phyloP scores from a whole-genome alignment of 108 stramenopile species.

The Stephanodiscus minutulus region DNA sequence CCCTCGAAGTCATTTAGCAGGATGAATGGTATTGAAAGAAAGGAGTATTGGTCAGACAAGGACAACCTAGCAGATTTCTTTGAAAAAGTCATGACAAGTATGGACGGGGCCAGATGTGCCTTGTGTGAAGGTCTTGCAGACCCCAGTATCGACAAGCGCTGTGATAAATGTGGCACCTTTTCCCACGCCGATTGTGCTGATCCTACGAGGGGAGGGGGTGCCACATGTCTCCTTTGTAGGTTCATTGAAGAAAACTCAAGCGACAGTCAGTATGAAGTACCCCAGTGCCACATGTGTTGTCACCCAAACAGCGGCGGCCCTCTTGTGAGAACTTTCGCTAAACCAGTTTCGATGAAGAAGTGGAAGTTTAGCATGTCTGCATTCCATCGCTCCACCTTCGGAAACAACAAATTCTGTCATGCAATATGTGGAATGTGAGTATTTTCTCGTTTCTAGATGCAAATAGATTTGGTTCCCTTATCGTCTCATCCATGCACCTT shows the following conservation, averaged over 20 bases:
- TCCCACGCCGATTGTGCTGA: slow-evolving; percentile 62
- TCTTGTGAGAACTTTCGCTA: slow-evolving; percentile 50
- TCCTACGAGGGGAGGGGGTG: slow-evolving; percentile 27
- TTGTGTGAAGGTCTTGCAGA: slow-evolving; percentile 58
- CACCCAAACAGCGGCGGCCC: slow-evolving; percentile 53
- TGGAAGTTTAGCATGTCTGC: slow-evolving; percentile 54
- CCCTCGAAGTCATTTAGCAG: slow-evolving; percentile 69
- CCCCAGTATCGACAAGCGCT: slow-evolving; percentile 49
- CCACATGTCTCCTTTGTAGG: slow-evolving; percentile 54
- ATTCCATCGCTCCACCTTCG: slow-evolving; percentile 65
- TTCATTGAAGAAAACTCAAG: slow-evolving; percentile 43
- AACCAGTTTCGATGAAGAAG: slow-evolving; percentile 55
- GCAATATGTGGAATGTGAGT: slow-evolving; percentile 79
- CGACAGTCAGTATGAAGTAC: slow-evolving; percentile 38
- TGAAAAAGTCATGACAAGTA: slow-evolving; percentile 48
- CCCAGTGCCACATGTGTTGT: slow-evolving; percentile 73
- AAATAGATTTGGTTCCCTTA: neutral
- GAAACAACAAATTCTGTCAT: slow-evolving; percentile 61
- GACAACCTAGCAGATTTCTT: slow-evolving; percentile 65
- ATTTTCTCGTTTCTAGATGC: neutral
- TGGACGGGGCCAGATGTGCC: slow-evolving; percentile 64
- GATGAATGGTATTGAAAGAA: slow-evolving; percentile 60
- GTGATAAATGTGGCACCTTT: slow-evolving; percentile 53
- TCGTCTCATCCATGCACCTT: slow-evolving; percentile 12
- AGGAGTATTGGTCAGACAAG: slow-evolving; percentile 46